Evolutionary conservation across 768 basidiomycete species (phyloP).

Genomic region (Termitomyces sp.): DNA sequence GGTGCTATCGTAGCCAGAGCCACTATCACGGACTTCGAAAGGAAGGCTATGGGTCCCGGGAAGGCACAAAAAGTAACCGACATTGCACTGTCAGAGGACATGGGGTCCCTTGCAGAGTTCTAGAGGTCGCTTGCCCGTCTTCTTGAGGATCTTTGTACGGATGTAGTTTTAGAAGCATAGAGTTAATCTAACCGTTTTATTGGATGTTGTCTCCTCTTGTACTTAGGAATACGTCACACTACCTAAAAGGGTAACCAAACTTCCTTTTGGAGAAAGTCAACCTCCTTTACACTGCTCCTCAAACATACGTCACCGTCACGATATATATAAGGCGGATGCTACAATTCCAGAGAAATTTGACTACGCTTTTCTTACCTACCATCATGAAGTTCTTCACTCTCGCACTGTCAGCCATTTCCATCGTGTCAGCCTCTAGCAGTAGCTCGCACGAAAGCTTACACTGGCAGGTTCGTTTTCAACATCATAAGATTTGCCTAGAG

Average conservation of each 20-base stretch:
- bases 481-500: neutral
- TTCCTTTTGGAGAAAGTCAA: neutral
- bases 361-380: neutral
- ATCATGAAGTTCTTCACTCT: neutral
- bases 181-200: too few relatives aligned
- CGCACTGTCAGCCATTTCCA: neutral
- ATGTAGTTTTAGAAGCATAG: too few relatives aligned
- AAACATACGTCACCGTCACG: neutral
- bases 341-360: neutral
- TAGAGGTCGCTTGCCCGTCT: too few relatives aligned
- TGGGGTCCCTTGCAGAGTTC: too few relatives aligned
- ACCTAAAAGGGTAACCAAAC: neutral
- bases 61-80: too few relatives aligned
- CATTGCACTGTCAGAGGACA: too few relatives aligned
- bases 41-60: too few relatives aligned
- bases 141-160: too few relatives aligned
- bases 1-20: too few relatives aligned
- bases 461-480: neutral
- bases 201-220: too few relatives aligned
- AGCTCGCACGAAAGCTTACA: neutral
- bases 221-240: neutral
- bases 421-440: neutral
- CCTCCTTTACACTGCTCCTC: neutral
- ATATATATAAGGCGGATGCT: neutral
- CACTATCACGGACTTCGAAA: too few relatives aligned